Conservation (phyloP, 768 basidiomycete species). For the Auricularia heimuer region DNA sequence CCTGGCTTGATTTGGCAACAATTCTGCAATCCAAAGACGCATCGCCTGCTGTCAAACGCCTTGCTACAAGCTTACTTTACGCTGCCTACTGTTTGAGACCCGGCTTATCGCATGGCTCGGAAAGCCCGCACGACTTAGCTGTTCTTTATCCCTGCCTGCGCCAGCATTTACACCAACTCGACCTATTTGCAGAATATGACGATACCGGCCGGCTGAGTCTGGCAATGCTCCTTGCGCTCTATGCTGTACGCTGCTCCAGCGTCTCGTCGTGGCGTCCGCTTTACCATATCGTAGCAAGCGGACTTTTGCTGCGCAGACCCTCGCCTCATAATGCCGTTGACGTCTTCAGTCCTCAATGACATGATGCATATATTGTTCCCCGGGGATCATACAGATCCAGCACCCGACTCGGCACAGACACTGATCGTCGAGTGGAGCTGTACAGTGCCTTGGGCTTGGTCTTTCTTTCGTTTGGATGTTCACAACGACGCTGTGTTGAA, state of each 20-base stretch:
- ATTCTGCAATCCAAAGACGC: conserved; percentile 37
- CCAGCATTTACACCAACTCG: background rate
- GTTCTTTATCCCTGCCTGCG: conserved; percentile 11
- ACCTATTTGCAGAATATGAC: background rate
- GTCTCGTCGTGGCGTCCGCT: background rate
- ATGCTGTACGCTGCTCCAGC: conserved; percentile 24
- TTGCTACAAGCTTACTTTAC: conserved; percentile 47
- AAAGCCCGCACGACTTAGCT: conserved; percentile 14
- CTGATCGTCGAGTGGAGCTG: background rate
- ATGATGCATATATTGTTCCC: background rate
- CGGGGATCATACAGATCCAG: background rate
- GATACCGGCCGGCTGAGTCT: conserved; percentile 14
- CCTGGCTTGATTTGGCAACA: conserved; percentile 38
- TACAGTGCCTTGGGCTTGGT: background rate
- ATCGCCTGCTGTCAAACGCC: conserved; percentile 52
- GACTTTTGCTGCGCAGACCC: background rate
- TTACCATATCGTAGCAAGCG: background rate
- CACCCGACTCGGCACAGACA: background rate
- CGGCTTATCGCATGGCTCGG: conserved; percentile 21
- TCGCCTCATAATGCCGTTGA: background rate
- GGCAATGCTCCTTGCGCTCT: conserved; percentile 33
- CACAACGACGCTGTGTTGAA: background rate
- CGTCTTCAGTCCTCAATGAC: background rate
- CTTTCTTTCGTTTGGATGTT: background rate
- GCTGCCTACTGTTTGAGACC: conserved; percentile 44